phyloP scores from a whole-genome alignment of 2,329 filamentous ascomycete species.

The Tolypocladium ophioglossoides region DNA sequence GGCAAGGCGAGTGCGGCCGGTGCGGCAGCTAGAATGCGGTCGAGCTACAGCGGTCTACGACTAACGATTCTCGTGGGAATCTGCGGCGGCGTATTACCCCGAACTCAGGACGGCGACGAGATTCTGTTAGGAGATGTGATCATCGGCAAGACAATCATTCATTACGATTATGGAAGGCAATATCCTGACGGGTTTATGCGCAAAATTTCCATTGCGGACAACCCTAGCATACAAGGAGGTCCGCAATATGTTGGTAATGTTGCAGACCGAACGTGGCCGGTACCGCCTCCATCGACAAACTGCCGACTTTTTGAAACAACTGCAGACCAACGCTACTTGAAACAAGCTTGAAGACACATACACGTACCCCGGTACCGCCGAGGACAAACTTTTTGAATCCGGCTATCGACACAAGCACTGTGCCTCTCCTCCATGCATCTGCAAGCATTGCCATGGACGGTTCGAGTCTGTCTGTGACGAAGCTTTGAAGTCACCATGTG shows the following conservation, averaged over 20 bases:
- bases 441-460: too few relatives aligned
- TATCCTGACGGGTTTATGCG: slow-evolving; percentile 12
- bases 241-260: slow-evolving; percentile 11
- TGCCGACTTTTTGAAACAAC: slow-evolving; percentile 3
- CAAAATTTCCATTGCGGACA: slow-evolving; percentile 15
- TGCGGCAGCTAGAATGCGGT: slow-evolving; percentile 15
- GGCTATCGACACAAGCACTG: slow-evolving; percentile 19
- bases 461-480: too few relatives aligned
- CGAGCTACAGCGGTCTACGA: slow-evolving; percentile 21
- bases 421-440: too few relatives aligned
- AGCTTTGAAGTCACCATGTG: too few relatives aligned
- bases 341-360: too few relatives aligned
- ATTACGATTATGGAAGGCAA: slow-evolving; percentile 17
- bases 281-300: slow-evolving; percentile 5
- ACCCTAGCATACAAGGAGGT: slow-evolving; percentile 16
- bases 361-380: slow-evolving; percentile 12
- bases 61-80: slow-evolving; percentile 27
- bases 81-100: slow-evolving; percentile 30
- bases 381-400: slow-evolving; percentile 17
- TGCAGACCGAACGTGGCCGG: slow-evolving; percentile 8
- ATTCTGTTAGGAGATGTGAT: slow-evolving; percentile 22
- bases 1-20: slow-evolving; percentile 17
- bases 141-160: slow-evolving; percentile 16
- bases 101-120: not conserved
- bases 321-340: slow-evolving; percentile 8